A percentile compares a stretch with the other conserved stretches of the same genome.
Conservation (phyloP, 2,329 filamentous ascomycete species). For the Aspergillus spinulosporus region DNA sequence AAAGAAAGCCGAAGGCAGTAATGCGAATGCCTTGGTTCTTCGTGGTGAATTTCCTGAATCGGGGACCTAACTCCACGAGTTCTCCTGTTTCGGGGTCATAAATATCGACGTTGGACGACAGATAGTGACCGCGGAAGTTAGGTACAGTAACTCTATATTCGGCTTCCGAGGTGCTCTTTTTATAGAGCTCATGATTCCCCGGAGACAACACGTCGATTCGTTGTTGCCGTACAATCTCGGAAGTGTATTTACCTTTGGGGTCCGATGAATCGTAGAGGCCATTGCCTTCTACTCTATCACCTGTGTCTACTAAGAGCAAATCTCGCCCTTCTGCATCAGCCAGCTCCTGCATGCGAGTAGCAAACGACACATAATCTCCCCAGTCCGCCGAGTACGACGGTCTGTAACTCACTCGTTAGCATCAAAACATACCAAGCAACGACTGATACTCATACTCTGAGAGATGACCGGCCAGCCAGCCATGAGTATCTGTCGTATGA, state of each 20-base stretch:
- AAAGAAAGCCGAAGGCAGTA: slow-evolving; percentile 89
- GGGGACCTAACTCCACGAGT: slow-evolving; percentile 71
- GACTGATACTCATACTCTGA: slow-evolving; percentile 65
- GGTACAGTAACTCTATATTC: slow-evolving; percentile 81
- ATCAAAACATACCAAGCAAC: neutral
- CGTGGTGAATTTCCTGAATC: slow-evolving; percentile 87
- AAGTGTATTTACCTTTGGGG: slow-evolving; percentile 85
- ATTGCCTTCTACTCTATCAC: slow-evolving; percentile 90
- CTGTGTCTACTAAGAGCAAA: slow-evolving; percentile 90
- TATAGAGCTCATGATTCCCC: slow-evolving; percentile 95
- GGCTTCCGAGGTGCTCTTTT: slow-evolving; percentile 70
- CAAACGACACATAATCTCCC: slow-evolving; percentile 96
- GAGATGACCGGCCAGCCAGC: slow-evolving; percentile 91
- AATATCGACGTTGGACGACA: slow-evolving; percentile 93
- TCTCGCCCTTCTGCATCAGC: slow-evolving; percentile 79
- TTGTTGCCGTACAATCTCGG: slow-evolving; percentile 82
- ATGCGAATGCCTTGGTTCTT: slow-evolving; percentile 83
- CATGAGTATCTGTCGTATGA: slow-evolving; percentile 95
- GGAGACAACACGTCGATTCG: slow-evolving; percentile 79
- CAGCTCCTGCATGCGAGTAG: slow-evolving; percentile 73
- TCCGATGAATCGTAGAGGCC: slow-evolving; percentile 87
- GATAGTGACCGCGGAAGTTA: slow-evolving; percentile 75
- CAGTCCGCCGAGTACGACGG: slow-evolving; percentile 93
- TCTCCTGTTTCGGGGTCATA: slow-evolving; percentile 70
- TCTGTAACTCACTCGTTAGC: slow-evolving; percentile 46